Base-by-base conservation (phyloP, 176 grass and related monocot species). In the Oryza officinalis region DNA sequence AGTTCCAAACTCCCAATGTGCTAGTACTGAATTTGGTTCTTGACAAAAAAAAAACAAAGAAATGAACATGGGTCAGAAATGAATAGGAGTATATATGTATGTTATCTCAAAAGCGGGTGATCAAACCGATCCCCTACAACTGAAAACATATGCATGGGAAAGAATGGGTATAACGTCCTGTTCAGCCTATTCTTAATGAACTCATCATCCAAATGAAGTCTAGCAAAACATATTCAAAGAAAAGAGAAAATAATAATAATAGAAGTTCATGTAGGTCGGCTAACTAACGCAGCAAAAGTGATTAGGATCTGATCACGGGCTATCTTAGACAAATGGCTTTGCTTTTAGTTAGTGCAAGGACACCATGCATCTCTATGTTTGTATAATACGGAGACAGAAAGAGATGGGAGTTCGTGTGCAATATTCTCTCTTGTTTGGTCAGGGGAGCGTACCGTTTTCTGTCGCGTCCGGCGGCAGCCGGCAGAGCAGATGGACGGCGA, bases 341-440 rank as follows among this genome's bases (percentile, higher is more conserved):
- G 8, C 18, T 13, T 46, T n/a, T 69, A 12, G 8, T 40, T 40
- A 13, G 33, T 69, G 20, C 20, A 69, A n/a, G 18, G 67, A 69
- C 32, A 12, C 4, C 49, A n/a, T n/a, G n/a, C n/a, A 17, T 81
- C 79, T 31, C 63, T 67, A 27, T 79, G 41, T 27, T 27, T 67
- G 63, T 79, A 33, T 35, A 47, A 7, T 33, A 33, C 38, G 31
- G 38, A 65, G 27, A 47, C 68, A 63, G 79, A 68, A 11, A 18
- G 41, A 20, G 71, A 52, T 37, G 41, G 12, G 32, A 77, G 54
- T 3, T 10, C 40, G 59, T 63, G 23, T 14, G 80, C 44, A 31
- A 65, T 17, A 75, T 83, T 57, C 50, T 85, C 74, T 45, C 74
- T 77, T 31, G 35, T 50, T 85, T 85, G 54, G 8, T 77, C 74